A percentile compares a stretch with the other conserved stretches of the same genome.
Evolutionary conservation across 306 rosid genomes (phyloP).

Genomic region (Lathyrus sativus): DNA sequence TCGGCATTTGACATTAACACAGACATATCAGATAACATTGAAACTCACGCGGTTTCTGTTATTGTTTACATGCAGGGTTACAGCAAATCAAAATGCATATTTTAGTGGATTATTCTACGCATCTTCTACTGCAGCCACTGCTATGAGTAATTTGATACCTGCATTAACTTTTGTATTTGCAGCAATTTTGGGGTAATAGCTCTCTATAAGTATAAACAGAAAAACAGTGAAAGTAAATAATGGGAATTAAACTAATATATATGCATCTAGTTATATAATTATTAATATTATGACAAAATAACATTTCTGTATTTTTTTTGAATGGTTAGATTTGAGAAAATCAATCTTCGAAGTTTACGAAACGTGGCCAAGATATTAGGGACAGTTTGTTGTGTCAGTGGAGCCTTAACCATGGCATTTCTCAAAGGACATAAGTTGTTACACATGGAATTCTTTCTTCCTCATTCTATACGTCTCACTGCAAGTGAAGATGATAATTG

Average conservation of each 20-base stretch:
- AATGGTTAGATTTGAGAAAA: slow-evolving; percentile 58
- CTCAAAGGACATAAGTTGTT: slow-evolving; percentile 68
- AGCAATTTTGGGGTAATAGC: slow-evolving; percentile 54
- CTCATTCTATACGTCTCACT: slow-evolving; percentile 34
- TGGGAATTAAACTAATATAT: not conserved
- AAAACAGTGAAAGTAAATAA: not conserved
- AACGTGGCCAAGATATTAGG: slow-evolving; percentile 64
- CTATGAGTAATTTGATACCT: slow-evolving; percentile 69
- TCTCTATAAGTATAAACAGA: not conserved
- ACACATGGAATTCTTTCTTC: slow-evolving; percentile 40
- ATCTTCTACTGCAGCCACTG: slow-evolving; percentile 63
- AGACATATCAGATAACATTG: no score
- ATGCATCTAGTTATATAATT: not conserved
- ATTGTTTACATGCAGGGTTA: slow-evolving; percentile 47
- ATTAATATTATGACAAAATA: not conserved
- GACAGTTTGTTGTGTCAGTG: slow-evolving; percentile 61
- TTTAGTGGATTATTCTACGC: slow-evolving; percentile 65
- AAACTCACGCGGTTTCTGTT: not conserved
- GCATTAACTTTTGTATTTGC: slow-evolving; percentile 70
- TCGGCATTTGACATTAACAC: no score
- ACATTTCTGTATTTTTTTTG: slow-evolving; percentile 1
- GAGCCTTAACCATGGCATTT: slow-evolving; percentile 70
- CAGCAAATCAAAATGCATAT: slow-evolving; percentile 68
- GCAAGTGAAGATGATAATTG: slow-evolving; percentile 42
- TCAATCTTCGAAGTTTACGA: slow-evolving; percentile 50